Conservation (phyloP, 345 rosid genomes). For the Eucalyptus victrix region DNA sequence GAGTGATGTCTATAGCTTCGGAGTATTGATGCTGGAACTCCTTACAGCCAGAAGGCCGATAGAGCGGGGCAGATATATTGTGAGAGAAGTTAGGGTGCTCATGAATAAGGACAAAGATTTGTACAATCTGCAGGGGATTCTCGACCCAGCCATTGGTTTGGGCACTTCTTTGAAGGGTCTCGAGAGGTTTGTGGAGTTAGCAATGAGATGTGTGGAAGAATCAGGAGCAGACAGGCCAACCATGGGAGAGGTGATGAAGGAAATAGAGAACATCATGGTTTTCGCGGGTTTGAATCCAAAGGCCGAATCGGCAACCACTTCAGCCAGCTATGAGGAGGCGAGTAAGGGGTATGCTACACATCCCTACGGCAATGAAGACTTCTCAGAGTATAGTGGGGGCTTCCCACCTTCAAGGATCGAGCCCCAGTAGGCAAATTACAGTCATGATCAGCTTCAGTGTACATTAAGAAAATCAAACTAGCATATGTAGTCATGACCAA, state of each 20-base stretch:
- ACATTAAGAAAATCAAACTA: neutral
- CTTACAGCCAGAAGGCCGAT: slow-evolving; percentile 63
- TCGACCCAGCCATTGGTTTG: slow-evolving; percentile 51
- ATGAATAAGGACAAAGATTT: slow-evolving; percentile 45
- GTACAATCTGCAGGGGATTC: slow-evolving; percentile 49
- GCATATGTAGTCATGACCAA: neutral
- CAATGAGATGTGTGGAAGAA: slow-evolving; percentile 55
- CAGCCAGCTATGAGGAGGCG: slow-evolving; percentile 32
- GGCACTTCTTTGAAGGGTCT: slow-evolving; percentile 44
- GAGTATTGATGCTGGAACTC: slow-evolving; percentile 75
- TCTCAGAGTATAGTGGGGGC: slow-evolving; percentile 24
- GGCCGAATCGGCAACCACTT: slow-evolving; percentile 40
- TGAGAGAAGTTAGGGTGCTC: slow-evolving; percentile 50
- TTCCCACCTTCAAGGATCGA: slow-evolving; percentile 26
- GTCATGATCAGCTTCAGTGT: neutral
- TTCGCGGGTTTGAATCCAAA: slow-evolving; percentile 49
- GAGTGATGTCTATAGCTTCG: slow-evolving; percentile 94
- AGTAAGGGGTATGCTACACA: slow-evolving; percentile 8
- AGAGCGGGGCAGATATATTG: slow-evolving; percentile 76
- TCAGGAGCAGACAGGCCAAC: slow-evolving; percentile 50
- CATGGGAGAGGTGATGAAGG: slow-evolving; percentile 69
- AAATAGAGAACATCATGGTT: slow-evolving; percentile 61
- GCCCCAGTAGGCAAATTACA: slow-evolving; percentile 15
- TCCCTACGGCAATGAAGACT: slow-evolving; percentile 29
- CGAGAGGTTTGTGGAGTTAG: slow-evolving; percentile 46